Percentiles rank a stretch among this genome's conserved stretches.
Conservation (phyloP, 176 grass and related monocot genomes). For the Lolium rigidum region DNA sequence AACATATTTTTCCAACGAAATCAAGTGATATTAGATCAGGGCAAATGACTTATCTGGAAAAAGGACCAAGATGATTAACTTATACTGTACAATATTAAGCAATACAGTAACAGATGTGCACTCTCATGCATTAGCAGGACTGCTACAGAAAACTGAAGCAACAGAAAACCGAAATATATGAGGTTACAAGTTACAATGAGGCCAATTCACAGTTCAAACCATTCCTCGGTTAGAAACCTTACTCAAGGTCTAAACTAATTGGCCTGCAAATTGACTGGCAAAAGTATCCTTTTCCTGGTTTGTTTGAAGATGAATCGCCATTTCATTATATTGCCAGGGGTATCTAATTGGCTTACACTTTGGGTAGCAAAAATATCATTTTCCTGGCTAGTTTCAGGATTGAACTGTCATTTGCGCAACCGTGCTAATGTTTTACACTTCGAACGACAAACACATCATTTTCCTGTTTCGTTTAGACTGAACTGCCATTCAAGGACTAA, state of each 20-base stretch:
- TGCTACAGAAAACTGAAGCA: neutral
- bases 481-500: neutral
- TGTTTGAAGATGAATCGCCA: neutral
- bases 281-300: neutral
- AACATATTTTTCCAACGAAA: too few species aligned
- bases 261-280: neutral
- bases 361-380: neutral
- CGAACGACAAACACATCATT: neutral
- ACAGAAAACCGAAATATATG: neutral
- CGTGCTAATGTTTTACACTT: neutral
- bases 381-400: neutral
- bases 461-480: neutral
- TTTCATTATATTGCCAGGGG: neutral
- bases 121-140: neutral
- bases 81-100: too few species aligned
- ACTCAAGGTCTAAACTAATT: neutral
- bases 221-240: neutral
- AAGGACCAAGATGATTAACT: too few species aligned
- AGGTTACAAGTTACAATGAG: neutral
- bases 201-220: neutral
- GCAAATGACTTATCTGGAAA: too few species aligned
- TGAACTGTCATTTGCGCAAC: neutral
- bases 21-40: too few species aligned
- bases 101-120: neutral
- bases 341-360: neutral